Evolutionary conservation across 805 yeast genomes (phyloP).

Genomic region (Schizosaccharomyces lindneri): DNA sequence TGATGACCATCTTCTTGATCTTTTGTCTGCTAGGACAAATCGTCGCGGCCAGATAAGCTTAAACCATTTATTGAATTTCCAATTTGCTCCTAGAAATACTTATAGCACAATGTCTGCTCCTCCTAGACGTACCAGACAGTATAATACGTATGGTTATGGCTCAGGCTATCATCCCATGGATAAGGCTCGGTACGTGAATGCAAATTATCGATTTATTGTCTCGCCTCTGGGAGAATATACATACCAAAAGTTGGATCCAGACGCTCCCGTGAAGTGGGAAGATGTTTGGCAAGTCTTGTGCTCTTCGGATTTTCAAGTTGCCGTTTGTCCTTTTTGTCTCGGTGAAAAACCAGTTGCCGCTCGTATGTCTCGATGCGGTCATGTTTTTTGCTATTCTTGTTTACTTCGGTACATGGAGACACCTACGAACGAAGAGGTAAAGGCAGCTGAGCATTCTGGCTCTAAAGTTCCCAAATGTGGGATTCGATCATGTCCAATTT

Average conservation of each 20-base stretch:
- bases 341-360: constrained; percentile 73
- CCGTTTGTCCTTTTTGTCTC: constrained; percentile 76
- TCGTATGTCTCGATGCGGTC: constrained; percentile 88
- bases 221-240: constrained; percentile 31
- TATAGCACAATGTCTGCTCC: not conserved
- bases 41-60: constrained; percentile 3
- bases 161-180: constrained; percentile 8
- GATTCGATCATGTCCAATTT: constrained; percentile 57
- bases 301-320: constrained; percentile 32
- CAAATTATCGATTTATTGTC: constrained; percentile 64
- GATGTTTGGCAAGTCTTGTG: constrained; percentile 41
- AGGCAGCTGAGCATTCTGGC: constrained; percentile 2
- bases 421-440: constrained; percentile 5
- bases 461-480: constrained; percentile 15
- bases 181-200: constrained; percentile 30
- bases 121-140: not conserved
- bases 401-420: constrained; percentile 23
- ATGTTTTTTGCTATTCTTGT: constrained; percentile 67
- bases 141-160: constrained; percentile 1
- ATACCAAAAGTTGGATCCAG: constrained; percentile 24
- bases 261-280: not conserved
- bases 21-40: not conserved
- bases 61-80: constrained; percentile 8
- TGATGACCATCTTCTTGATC: not conserved
- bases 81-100: constrained; percentile 7